Evolutionary conservation across 345 rosid genomes (phyloP).

Genomic region (Excoecaria cochinchinensis): DNA sequence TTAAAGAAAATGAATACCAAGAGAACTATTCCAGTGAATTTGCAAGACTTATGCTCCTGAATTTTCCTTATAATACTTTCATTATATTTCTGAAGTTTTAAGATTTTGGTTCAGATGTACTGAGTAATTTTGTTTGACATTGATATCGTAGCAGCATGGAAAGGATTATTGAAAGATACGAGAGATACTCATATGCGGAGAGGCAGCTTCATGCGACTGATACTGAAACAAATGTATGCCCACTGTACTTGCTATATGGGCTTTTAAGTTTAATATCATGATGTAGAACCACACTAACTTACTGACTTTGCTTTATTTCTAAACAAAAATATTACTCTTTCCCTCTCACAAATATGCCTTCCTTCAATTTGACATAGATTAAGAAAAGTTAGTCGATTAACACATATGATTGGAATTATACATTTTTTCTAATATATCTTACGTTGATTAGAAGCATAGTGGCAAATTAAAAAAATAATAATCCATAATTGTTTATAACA

Average conservation of each 20-base stretch:
- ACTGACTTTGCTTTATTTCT: background rate
- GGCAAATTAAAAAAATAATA: too few relatives aligned
- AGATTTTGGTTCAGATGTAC: background rate
- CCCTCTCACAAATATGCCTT: too few relatives aligned
- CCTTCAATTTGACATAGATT: too few relatives aligned
- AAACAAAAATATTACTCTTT: too few relatives aligned
- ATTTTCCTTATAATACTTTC: background rate
- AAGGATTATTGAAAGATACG: conserved; percentile 86
- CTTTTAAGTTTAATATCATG: background rate
- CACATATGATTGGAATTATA: too few relatives aligned
- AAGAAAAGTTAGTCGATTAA: too few relatives aligned
- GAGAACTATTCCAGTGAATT: background rate
- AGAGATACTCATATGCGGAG: conserved; percentile 75
- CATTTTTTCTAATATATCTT: too few relatives aligned
- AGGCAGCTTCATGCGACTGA: conserved; percentile 56
- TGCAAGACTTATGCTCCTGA: background rate
- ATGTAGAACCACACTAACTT: background rate
- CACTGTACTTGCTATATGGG: background rate
- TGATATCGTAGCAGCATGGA: conserved; percentile 67
- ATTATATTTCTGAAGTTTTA: background rate
- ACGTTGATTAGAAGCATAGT: too few relatives aligned
- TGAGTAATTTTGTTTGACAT: background rate
- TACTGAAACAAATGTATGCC: conserved; percentile 43
- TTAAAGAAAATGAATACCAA: too few relatives aligned
- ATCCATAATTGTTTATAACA: too few relatives aligned